Percentiles rank a stretch among this genome's conserved stretches.
Evolutionary conservation across 495 filamentous ascomycete genomes (phyloP).

Genomic region (Penicillium robsamsonii): DNA sequence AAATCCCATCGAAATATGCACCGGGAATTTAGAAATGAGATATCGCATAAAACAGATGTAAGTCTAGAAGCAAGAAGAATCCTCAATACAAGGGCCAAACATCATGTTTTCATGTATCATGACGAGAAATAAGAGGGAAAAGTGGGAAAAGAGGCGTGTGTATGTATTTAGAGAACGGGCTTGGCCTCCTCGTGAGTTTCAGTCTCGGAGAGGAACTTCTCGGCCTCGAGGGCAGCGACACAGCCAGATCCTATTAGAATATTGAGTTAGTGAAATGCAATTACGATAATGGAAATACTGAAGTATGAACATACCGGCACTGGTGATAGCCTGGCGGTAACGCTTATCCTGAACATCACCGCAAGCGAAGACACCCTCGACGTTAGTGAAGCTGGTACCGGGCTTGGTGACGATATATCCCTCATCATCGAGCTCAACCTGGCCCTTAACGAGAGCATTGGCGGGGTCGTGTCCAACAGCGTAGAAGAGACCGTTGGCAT

Average conservation of each 20-base stretch:
- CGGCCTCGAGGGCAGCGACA: constrained; percentile 90
- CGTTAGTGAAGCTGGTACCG: constrained; percentile 81
- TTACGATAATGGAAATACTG: neutral
- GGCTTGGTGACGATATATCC: constrained; percentile 87
- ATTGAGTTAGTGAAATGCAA: constrained; percentile 10
- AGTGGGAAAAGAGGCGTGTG: constrained; percentile 2
- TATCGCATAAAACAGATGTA: constrained; percentile 12
- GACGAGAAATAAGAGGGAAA: constrained; percentile 6
- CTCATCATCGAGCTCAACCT: constrained; percentile 82
- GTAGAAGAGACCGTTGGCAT: constrained; percentile 95
- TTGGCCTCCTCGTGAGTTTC: constrained; percentile 49
- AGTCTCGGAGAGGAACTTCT: constrained; percentile 80
- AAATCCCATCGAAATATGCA: constrained; percentile 16
- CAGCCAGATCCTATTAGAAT: constrained; percentile 75
- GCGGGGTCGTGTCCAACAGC: constrained; percentile 96
- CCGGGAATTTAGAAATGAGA: constrained; percentile 19
- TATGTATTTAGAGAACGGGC: constrained; percentile 52
- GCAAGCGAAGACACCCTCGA: constrained; percentile 92
- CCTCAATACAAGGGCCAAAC: constrained; percentile 1
- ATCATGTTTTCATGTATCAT: constrained; percentile 16
- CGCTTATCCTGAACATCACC: constrained; percentile 98
- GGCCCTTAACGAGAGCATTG: constrained; percentile 79
- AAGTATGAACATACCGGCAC: constrained; percentile 69
- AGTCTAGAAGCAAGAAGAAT: constrained; percentile 19
- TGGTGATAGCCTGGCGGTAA: constrained; percentile 96